Conservation (phyloP, 2,329 filamentous ascomycete genomes). For the Fusarium acutatum region DNA sequence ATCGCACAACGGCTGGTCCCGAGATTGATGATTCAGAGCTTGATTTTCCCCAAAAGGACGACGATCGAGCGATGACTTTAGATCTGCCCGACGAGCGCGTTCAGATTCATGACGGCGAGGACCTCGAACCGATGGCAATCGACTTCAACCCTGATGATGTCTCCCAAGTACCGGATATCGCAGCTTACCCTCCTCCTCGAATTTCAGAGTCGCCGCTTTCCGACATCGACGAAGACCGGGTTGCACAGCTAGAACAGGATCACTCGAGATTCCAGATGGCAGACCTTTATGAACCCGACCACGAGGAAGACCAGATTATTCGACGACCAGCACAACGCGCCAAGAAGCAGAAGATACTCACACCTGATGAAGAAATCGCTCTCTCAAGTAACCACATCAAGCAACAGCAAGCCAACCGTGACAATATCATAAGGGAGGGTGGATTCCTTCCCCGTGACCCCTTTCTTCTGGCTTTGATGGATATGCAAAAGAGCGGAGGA, state of each 20-base stretch:
- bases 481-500: constrained; percentile 88
- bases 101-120: constrained; percentile 69
- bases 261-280: constrained; percentile 62
- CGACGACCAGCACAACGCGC: constrained; percentile 76
- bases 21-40: constrained; percentile 67
- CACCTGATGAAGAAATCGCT: constrained; percentile 82
- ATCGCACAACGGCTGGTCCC: not conserved
- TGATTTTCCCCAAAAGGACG: constrained; percentile 62
- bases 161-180: constrained; percentile 62
- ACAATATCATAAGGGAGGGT: constrained; percentile 84
- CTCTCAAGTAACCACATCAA: constrained; percentile 82
- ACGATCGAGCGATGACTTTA: constrained; percentile 65
- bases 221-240: constrained; percentile 71
- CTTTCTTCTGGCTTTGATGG: constrained; percentile 84
- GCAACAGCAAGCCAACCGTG: constrained; percentile 84
- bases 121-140: constrained; percentile 73
- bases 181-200: constrained; percentile 62
- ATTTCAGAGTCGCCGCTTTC: constrained; percentile 77
- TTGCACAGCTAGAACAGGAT: constrained; percentile 67
- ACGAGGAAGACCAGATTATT: constrained; percentile 66
- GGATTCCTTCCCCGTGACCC: constrained; percentile 89
- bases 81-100: constrained; percentile 63
- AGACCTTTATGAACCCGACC: constrained; percentile 69
- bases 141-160: constrained; percentile 69
- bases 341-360: constrained; percentile 80